Evolutionary conservation across 2,329 filamentous ascomycete species (phyloP).

Genomic region (Coniosporium uncinatum): DNA sequence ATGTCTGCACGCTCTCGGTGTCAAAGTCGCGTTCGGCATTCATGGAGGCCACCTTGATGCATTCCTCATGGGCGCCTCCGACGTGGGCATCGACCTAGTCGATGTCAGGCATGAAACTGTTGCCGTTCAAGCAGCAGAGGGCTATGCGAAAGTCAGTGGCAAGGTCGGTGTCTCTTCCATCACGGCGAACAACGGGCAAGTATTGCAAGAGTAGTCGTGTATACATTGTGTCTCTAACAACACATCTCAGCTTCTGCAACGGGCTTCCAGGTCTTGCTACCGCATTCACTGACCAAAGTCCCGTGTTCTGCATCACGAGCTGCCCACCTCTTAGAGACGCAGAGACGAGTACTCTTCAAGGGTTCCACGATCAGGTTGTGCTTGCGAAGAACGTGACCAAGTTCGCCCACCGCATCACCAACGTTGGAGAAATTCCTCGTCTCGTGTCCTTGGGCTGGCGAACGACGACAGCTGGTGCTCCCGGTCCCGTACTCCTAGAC

Average conservation of each 20-base stretch:
- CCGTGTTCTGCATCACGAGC: slow-evolving; percentile 37
- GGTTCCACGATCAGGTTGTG: slow-evolving; percentile 39
- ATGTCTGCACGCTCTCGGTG: slow-evolving; percentile 31
- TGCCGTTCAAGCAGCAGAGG: slow-evolving; percentile 40
- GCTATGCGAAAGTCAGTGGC: slow-evolving; percentile 34
- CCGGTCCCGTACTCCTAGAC: slow-evolving; percentile 25
- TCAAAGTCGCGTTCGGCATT: slow-evolving; percentile 37
- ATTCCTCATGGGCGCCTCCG: slow-evolving; percentile 36
- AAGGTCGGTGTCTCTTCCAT: slow-evolving; percentile 40
- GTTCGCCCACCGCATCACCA: slow-evolving; percentile 37
- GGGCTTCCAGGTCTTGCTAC: slow-evolving; percentile 38
- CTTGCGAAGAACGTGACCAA: slow-evolving; percentile 36
- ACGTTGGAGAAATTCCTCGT: slow-evolving; percentile 36
- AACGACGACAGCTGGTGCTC: slow-evolving; percentile 29
- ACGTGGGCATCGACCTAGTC: slow-evolving; percentile 32
- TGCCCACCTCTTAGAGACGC: slow-evolving; percentile 36
- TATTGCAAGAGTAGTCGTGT: too few relatives aligned
- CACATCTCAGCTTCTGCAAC: slow-evolving; percentile 38
- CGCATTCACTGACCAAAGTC: slow-evolving; percentile 36
- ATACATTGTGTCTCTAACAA: too few relatives aligned
- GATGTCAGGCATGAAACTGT: slow-evolving; percentile 42
- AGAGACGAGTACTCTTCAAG: slow-evolving; percentile 39
- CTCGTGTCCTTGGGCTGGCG: slow-evolving; percentile 35
- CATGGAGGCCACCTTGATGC: slow-evolving; percentile 43
- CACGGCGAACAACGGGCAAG: slow-evolving; percentile 40